A percentile compares a stretch with the other conserved stretches of the same genome.
Evolutionary conservation across 371 early-diverging fungal species (phyloP).

Genomic region (Zopfochytrium polystomum): DNA sequence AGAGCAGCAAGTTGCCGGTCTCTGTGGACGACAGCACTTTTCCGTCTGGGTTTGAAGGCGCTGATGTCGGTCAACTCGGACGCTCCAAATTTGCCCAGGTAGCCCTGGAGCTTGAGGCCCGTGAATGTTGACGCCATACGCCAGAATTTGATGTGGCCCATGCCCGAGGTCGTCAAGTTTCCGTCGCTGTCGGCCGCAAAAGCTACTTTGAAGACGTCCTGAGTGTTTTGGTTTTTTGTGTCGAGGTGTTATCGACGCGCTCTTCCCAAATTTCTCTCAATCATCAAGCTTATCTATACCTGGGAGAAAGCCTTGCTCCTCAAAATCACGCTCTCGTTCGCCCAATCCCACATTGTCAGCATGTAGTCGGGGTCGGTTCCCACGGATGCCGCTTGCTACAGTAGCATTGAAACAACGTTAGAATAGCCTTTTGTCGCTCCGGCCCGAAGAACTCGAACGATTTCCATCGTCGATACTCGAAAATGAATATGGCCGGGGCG

Average conservation of each 20-base stretch:
- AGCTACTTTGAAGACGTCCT: slow-evolving; percentile 51
- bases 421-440: slow-evolving; percentile 43
- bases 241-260: not conserved
- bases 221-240: not conserved
- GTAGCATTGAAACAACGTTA: slow-evolving; percentile 39
- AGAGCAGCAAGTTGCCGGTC: slow-evolving; percentile 52
- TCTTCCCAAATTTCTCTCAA: not conserved
- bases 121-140: slow-evolving; percentile 55
- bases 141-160: slow-evolving; percentile 65
- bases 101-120: slow-evolving; percentile 56
- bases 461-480: slow-evolving; percentile 42
- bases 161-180: slow-evolving; percentile 52
- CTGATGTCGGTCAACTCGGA: slow-evolving; percentile 54
- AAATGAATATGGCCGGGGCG: slow-evolving; percentile 52
- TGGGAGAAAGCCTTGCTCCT: slow-evolving; percentile 58
- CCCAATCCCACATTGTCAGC: slow-evolving; percentile 60
- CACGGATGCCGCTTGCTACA: slow-evolving; percentile 51
- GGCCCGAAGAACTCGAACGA: slow-evolving; percentile 42
- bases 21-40: slow-evolving; percentile 54
- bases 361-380: slow-evolving; percentile 55
- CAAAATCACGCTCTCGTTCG: slow-evolving; percentile 41
- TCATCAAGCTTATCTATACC: slow-evolving; percentile 22
- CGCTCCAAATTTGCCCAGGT: slow-evolving; percentile 56
- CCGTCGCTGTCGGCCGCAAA: slow-evolving; percentile 50
- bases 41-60: slow-evolving; percentile 53